A percentile compares a stretch with the other conserved stretches of the same genome.
These are phyloP conservation scores for Tolypocladium album DNA, from an alignment of 2,329 filamentous ascomycete genomes.

Conservation along the genomic window DNA sequence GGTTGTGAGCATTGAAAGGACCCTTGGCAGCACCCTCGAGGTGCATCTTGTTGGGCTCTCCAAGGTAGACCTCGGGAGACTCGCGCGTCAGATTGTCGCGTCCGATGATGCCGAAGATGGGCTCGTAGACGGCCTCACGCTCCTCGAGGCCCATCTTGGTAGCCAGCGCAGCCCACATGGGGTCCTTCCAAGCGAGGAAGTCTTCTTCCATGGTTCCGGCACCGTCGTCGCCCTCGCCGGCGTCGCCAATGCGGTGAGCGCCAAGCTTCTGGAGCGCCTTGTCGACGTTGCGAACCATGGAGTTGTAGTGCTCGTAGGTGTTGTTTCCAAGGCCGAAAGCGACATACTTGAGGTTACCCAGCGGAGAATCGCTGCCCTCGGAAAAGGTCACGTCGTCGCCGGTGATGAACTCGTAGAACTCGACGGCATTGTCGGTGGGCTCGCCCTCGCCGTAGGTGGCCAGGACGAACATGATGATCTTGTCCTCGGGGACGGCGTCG, in stretches of 20 bases:
- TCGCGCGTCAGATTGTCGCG: slow-evolving; percentile 63
- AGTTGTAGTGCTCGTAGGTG: slow-evolving; percentile 99
- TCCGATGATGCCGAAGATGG: slow-evolving; percentile 75
- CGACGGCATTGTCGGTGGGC: slow-evolving; percentile 95
- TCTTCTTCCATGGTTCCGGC: slow-evolving; percentile 99
- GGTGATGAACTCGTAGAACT: slow-evolving; percentile 95
- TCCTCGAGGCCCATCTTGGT: slow-evolving; percentile 84
- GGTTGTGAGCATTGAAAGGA: slow-evolving; percentile 93
- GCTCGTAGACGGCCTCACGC: slow-evolving; percentile 92
- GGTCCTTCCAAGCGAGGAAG: slow-evolving; percentile 97
- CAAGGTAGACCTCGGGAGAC: slow-evolving; percentile 77
- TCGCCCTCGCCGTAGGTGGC: slow-evolving; percentile 98
- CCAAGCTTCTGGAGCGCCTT: slow-evolving; percentile 72
- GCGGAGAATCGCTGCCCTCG: slow-evolving; percentile 59
- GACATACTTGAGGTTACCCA: slow-evolving; percentile 82
- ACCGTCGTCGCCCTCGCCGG: slow-evolving; percentile 94
- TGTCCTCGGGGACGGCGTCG: slow-evolving; percentile 78
- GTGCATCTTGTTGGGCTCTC: slow-evolving; percentile 93
- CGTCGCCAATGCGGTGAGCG: slow-evolving; percentile 71
- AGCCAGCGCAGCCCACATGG: slow-evolving; percentile 86
- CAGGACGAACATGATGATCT: slow-evolving; percentile 88
- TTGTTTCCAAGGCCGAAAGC: slow-evolving; percentile 97
- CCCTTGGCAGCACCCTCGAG: slow-evolving; percentile 75
- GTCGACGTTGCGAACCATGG: slow-evolving; percentile 90
- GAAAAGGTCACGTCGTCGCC: slow-evolving; percentile 75